These are phyloP conservation scores for Trichoderma koningii DNA, from an alignment of 2,329 filamentous ascomycete genomes.

Conservation along the genomic window DNA sequence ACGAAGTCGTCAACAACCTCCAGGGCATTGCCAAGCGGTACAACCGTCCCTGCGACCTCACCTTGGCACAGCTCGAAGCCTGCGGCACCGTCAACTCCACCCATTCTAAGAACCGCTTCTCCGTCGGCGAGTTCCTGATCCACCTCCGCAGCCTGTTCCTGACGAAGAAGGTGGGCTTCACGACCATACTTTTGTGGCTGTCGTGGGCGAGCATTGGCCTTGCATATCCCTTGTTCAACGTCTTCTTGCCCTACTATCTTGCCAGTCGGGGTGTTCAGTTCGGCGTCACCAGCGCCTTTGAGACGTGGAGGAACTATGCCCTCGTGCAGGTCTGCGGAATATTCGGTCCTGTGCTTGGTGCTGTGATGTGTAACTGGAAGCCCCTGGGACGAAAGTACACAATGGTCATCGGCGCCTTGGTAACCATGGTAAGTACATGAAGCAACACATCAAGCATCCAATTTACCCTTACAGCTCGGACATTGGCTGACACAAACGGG, in stretches of 20 bases:
- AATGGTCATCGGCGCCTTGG: slow-evolving; percentile 44
- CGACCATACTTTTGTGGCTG: slow-evolving; percentile 63
- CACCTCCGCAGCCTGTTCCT: slow-evolving; percentile 64
- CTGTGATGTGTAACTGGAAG: slow-evolving; percentile 61
- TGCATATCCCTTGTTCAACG: slow-evolving; percentile 69
- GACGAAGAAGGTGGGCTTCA: slow-evolving; percentile 58
- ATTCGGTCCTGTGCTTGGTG: slow-evolving; percentile 64
- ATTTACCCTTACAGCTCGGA: background rate
- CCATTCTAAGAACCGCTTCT: slow-evolving; percentile 34
- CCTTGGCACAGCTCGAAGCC: slow-evolving; percentile 43
- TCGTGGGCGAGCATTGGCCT: slow-evolving; percentile 67
- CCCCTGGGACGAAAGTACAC: slow-evolving; percentile 58
- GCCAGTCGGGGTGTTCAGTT: slow-evolving; percentile 37
- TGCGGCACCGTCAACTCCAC: slow-evolving; percentile 40
- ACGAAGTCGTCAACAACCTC: slow-evolving; percentile 49
- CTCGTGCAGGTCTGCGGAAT: slow-evolving; percentile 65
- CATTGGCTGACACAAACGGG: background rate
- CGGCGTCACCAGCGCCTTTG: slow-evolving; percentile 56
- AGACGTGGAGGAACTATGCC: slow-evolving; percentile 67
- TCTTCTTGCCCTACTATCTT: slow-evolving; percentile 57
- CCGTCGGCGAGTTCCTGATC: slow-evolving; percentile 37
- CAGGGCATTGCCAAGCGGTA: slow-evolving; percentile 45
- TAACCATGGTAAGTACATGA: slow-evolving; percentile 37
- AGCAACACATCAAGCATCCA: background rate
- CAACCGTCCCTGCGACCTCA: slow-evolving; percentile 45